Conservation (phyloP, 2,329 filamentous ascomycete genomes). For the Epichloe amarillans region DNA sequence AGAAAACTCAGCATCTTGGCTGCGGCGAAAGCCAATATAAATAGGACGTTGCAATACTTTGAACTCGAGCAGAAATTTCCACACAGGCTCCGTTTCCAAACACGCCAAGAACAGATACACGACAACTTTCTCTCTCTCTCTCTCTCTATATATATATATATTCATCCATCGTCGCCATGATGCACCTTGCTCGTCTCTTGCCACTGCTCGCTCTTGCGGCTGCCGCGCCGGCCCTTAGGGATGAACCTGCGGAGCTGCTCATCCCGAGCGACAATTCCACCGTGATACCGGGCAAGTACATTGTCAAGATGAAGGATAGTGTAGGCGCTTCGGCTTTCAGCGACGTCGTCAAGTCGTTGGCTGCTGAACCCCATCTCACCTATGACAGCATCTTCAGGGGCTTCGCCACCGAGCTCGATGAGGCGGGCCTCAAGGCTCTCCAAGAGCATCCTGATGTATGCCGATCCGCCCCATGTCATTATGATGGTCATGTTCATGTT, state of each 20-base stretch:
- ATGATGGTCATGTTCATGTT: too few species aligned
- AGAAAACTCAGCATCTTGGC: too few species aligned
- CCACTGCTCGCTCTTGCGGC: conserved; percentile 8
- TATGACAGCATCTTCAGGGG: conserved; percentile 13
- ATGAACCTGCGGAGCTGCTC: conserved; percentile 11
- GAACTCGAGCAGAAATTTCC: too few species aligned
- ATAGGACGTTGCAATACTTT: too few species aligned
- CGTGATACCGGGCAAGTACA: conserved; percentile 16
- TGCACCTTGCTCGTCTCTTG: conserved; percentile 9
- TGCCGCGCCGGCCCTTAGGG: conserved; percentile 8
- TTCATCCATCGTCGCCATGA: background rate
- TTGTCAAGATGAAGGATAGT: conserved; percentile 15
- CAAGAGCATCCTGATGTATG: conserved; percentile 13
- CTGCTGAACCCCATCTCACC: conserved; percentile 11
- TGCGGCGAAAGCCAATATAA: too few species aligned
- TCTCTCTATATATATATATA: too few species aligned
- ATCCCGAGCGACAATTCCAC: conserved; percentile 1
- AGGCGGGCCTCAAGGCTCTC: conserved; percentile 7
- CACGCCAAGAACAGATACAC: too few species aligned
- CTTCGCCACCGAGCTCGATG: conserved; percentile 12
- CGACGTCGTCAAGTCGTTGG: conserved; percentile 8
- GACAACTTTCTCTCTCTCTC: too few species aligned
- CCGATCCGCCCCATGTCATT: background rate
- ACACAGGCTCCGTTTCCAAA: too few species aligned
- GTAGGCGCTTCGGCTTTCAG: conserved; percentile 6